Conservation (phyloP, 2,329 filamentous ascomycete species). For the Beauveria rudraprayagi region DNA sequence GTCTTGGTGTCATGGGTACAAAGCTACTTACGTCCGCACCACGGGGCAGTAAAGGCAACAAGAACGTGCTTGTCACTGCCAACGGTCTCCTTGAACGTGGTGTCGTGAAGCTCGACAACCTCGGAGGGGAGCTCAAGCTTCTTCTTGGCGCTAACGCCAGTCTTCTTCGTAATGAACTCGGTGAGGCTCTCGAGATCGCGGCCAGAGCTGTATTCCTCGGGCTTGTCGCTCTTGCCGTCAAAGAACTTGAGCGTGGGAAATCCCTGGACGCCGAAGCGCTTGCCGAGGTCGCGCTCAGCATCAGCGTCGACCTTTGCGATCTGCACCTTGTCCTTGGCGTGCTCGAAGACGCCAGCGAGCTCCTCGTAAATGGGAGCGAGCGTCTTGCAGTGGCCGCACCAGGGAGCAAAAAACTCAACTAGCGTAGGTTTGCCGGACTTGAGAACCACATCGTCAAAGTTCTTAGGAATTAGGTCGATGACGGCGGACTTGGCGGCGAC, state of each 20-base stretch:
- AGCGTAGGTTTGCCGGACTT: slow-evolving; percentile 91
- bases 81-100: slow-evolving; percentile 67
- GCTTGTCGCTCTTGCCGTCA: slow-evolving; percentile 83
- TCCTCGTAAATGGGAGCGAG: slow-evolving; percentile 94
- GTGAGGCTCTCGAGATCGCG: slow-evolving; percentile 80
- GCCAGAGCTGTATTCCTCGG: slow-evolving; percentile 76
- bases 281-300: slow-evolving; percentile 73
- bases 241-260: slow-evolving; percentile 98
- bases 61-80: slow-evolving; percentile 83
- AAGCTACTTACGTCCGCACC: slow-evolving; percentile 83
- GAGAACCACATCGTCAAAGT: slow-evolving; percentile 86
- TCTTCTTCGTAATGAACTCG: slow-evolving; percentile 79
- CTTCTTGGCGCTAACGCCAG: slow-evolving; percentile 71
- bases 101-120: slow-evolving; percentile 73
- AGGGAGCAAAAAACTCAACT: slow-evolving; percentile 96
- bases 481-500: slow-evolving; percentile 72
- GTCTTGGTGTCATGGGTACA: too few species aligned
- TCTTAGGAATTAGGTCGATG: slow-evolving; percentile 77
- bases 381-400: slow-evolving; percentile 99
- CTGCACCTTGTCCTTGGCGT: slow-evolving; percentile 62
- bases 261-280: slow-evolving; percentile 80
- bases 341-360: slow-evolving; percentile 66
- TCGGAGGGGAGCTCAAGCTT: slow-evolving; percentile 65
- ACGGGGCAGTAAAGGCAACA: slow-evolving; percentile 95
- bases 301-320: slow-evolving; percentile 97